A percentile compares a stretch with the other conserved stretches of the same genome.
Evolutionary conservation across 805 yeast species (phyloP).

Genomic region (Pichia paraexigua): DNA sequence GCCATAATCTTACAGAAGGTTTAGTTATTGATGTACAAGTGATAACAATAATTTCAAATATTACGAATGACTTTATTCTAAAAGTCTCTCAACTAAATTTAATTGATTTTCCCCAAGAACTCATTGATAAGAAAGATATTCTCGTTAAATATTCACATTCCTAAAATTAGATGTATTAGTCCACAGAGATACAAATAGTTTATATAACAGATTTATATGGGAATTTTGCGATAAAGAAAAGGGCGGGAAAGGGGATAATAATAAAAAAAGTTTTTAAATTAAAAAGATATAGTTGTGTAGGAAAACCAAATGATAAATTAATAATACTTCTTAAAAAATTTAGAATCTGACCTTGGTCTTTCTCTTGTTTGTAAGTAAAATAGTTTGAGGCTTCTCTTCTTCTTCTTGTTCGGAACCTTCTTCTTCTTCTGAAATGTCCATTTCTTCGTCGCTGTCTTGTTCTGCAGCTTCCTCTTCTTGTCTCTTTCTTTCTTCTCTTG

Average conservation of each 20-base stretch:
- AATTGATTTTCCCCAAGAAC: neutral
- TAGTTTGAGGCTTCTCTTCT: slow-evolving; percentile 41
- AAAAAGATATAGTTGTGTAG: neutral
- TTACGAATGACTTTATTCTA: neutral
- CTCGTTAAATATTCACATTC: neutral
- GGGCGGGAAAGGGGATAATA: neutral
- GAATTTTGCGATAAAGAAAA: neutral
- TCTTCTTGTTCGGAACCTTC: slow-evolving; percentile 38
- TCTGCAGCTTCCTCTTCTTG: slow-evolving; percentile 39
- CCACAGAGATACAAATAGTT: neutral
- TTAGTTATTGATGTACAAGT: slow-evolving; percentile 20
- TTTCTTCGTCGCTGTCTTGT: slow-evolving; percentile 39
- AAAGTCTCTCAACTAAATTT: neutral
- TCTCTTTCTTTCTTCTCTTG: slow-evolving; percentile 42
- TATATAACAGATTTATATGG: neutral
- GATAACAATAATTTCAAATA: neutral
- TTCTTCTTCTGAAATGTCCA: slow-evolving; percentile 38
- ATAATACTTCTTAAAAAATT: slow-evolving; percentile 11
- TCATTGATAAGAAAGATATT: neutral
- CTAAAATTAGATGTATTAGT: neutral
- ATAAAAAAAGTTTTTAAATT: neutral
- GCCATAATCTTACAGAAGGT: slow-evolving; percentile 12
- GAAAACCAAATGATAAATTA: neutral
- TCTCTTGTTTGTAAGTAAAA: slow-evolving; percentile 58
- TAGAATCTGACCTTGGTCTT: slow-evolving; percentile 37